phyloP scores from a whole-genome alignment of 257 asterid species.

The Nicotiana knightiana region DNA sequence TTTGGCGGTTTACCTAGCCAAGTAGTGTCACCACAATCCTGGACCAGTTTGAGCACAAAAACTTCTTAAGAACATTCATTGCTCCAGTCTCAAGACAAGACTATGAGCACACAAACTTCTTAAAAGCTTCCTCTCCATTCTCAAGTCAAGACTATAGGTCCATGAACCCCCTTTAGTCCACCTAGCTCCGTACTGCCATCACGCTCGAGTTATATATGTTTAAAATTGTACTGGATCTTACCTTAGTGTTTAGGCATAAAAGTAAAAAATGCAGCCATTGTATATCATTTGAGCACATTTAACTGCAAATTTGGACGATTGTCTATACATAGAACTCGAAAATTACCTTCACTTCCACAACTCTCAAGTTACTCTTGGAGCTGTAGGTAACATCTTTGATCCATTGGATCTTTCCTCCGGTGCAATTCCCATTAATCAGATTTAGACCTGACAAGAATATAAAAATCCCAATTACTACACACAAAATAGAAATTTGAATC shows the following conservation, averaged over 20 bases:
- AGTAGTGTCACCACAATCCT: background rate
- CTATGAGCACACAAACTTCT: background rate
- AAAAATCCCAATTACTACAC: background rate
- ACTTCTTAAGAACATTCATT: background rate
- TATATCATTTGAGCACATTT: background rate
- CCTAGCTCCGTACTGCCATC: background rate
- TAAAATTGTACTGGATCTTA: background rate
- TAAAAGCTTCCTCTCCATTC: background rate
- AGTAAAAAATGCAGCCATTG: background rate
- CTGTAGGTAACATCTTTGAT: constrained; percentile 15
- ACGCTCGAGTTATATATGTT: background rate
- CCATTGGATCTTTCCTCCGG: constrained; percentile 22
- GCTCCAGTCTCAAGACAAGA: background rate
- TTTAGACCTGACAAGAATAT: constrained; percentile 8
- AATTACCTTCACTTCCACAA: constrained; percentile 27
- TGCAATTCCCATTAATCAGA: background rate
- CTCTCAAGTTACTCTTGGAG: constrained; percentile 18
- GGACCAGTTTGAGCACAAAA: background rate
- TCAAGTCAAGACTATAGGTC: background rate
- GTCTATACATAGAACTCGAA: background rate
- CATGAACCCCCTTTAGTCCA: no score
- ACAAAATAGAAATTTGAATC: background rate
- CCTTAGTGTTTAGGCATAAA: background rate
- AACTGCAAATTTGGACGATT: background rate
- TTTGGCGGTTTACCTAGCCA: background rate